Base-by-base conservation (phyloP, 192 early-diverging fungal species). In the Backusella australiensis region DNA sequence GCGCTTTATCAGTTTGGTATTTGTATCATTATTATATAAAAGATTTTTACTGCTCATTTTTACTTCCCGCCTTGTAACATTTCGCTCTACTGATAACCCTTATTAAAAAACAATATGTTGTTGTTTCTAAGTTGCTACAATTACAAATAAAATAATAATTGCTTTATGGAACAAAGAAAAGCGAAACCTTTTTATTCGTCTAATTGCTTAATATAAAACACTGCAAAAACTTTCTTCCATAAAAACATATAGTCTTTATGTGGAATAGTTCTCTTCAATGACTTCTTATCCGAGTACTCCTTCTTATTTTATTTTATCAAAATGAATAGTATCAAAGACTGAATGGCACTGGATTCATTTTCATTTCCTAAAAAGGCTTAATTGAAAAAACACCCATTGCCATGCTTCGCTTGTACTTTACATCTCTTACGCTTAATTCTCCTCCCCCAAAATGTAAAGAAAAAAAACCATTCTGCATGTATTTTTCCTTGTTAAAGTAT, bases 281-380 rank as follows among this genome's bases (percentile, higher is more conserved):
- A 6, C 46, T 49, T 49, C 19, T n/a, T 21, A 49, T 19, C 19
- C 19, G 4, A 49, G 15, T 7, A 4, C 1, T 17, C 6, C 9
- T 26, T 59, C 2, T 3, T 23, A 26, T 59, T 59, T 9, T 21
- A 26, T 59, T 23, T 59, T 59, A 59, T 21, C 2, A 26, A 59
- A 23, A 59, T 59, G 23, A 59, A 26, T 59, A 11, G 9, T 26
- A 59, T 12, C 53, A 59, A 69, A 67, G 26, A 38, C 36, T 69
- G 14, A 9, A 38, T 69, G 19, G n/a, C 17, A 69, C 7, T 71
- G 19, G 1, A 44, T 44, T 21, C 69, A 71, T 71, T 46, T 42
- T 17, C 32, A 67, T 71, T 38, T 71, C 69, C 36, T 44, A 71
- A 71, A 46, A 70, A 39, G 69, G 69, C 15, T 46, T 71, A 71